Conservation (phyloP, 2,329 filamentous ascomycete genomes). For the Grosmannia serpens region DNA sequence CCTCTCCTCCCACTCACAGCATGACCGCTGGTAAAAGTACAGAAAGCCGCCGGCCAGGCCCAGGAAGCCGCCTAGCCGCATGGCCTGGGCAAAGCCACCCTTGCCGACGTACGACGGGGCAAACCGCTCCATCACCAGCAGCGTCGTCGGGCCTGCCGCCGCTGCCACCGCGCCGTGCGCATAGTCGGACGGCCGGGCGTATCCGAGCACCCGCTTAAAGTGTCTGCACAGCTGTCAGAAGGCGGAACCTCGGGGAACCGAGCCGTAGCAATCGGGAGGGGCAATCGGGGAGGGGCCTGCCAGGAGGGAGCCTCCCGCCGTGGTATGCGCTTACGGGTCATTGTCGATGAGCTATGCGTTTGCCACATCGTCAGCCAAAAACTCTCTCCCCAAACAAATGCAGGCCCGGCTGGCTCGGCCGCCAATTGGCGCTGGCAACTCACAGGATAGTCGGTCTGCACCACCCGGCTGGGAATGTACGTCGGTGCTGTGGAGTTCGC, state of each 20-base stretch:
- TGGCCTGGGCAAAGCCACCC: slow-evolving; percentile 68
- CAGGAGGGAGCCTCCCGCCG: not conserved
- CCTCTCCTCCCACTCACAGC: slow-evolving; percentile 47
- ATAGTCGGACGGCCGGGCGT: slow-evolving; percentile 81
- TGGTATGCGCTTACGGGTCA: slow-evolving; percentile 61
- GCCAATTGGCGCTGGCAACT: slow-evolving; percentile 24
- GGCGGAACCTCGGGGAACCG: not conserved
- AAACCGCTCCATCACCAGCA: slow-evolving; percentile 71
- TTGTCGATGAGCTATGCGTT: slow-evolving; percentile 80
- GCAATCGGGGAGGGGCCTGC: too few species aligned
- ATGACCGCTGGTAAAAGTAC: slow-evolving; percentile 73
- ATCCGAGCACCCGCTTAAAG: slow-evolving; percentile 77
- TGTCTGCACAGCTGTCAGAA: slow-evolving; percentile 47
- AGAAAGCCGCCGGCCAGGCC: slow-evolving; percentile 70
- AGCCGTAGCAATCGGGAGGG: not conserved
- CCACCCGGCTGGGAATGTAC: slow-evolving; percentile 64
- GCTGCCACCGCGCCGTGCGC: slow-evolving; percentile 55
- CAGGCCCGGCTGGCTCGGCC: slow-evolving; percentile 1
- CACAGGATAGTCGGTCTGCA: slow-evolving; percentile 80
- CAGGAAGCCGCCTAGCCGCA: slow-evolving; percentile 67
- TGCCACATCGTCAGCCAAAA: slow-evolving; percentile 8
- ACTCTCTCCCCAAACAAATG: not conserved
- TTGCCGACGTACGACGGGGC: slow-evolving; percentile 76
- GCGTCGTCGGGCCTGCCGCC: slow-evolving; percentile 59
- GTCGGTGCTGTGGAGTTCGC: slow-evolving; percentile 26